Percentiles rank a stretch among this genome's conserved stretches.
phyloP scores from a whole-genome alignment of 768 basidiomycete species.

The Mycena vulgaris region DNA sequence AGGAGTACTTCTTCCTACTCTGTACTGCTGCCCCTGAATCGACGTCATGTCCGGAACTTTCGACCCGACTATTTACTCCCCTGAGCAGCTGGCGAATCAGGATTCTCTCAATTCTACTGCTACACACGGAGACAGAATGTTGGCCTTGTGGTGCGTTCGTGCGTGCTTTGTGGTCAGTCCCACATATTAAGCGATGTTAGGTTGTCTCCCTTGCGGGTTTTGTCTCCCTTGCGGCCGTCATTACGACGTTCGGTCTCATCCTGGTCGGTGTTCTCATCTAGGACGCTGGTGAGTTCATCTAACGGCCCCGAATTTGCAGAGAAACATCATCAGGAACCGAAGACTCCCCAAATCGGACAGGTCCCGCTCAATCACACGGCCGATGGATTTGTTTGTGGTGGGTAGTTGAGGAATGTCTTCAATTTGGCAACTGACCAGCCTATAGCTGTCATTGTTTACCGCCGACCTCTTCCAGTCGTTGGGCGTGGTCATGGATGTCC shows the following conservation, averaged over 20 bases:
- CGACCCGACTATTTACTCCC: constrained; percentile 6
- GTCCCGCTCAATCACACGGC: background rate
- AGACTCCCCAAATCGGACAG: background rate
- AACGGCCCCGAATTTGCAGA: background rate
- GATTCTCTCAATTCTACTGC: constrained; percentile 10
- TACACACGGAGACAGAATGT: constrained; percentile 29
- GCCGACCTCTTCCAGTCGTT: constrained; percentile 26
- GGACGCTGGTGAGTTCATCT: background rate
- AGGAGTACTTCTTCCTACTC: background rate
- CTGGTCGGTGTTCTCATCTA: background rate
- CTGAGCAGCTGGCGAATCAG: background rate
- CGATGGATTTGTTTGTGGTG: constrained; percentile 25
- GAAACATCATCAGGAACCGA: background rate
- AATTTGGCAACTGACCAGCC: background rate
- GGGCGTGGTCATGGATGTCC: constrained; percentile 24
- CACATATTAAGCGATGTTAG: background rate
- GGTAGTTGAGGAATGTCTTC: background rate
- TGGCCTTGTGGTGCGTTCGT: constrained; percentile 8
- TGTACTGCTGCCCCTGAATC: background rate
- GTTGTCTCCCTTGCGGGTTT: constrained; percentile 7
- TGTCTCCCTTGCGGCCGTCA: background rate
- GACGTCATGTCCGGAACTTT: background rate
- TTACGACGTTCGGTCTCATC: constrained; percentile 3
- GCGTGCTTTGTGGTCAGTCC: background rate
- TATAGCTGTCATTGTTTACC: constrained; percentile 28